Percentiles rank a stretch among this genome's conserved stretches.
These are phyloP conservation scores for Lentinula edodes DNA, from an alignment of 768 basidiomycete genomes.

Conservation along the genomic window DNA sequence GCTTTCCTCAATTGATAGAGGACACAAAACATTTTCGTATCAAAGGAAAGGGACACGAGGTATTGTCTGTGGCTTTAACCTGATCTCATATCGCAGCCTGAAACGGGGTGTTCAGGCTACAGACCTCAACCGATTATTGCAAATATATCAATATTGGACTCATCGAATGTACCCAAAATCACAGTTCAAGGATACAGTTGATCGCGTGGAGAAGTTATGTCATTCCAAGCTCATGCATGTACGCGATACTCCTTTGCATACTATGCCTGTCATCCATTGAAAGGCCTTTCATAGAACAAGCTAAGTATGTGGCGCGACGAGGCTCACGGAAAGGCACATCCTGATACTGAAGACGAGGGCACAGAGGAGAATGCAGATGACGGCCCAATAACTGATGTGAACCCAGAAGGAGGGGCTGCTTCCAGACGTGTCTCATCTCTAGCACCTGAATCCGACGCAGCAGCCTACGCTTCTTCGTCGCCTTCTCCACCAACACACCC, in stretches of 20 bases:
- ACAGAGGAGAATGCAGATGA: slow-evolving; percentile 18
- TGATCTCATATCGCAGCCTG: background rate
- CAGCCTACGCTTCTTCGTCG: slow-evolving; percentile 27
- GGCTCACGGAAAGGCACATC: slow-evolving; percentile 30
- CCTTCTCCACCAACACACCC: slow-evolving; percentile 27
- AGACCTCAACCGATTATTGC: slow-evolving; percentile 77
- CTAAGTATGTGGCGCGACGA: slow-evolving; percentile 79
- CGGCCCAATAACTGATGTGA: slow-evolving; percentile 18
- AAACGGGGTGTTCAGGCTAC: slow-evolving; percentile 42
- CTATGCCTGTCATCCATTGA: background rate
- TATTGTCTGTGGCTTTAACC: slow-evolving; percentile 23
- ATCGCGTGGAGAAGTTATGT: slow-evolving; percentile 83
- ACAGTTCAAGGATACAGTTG: slow-evolving; percentile 81
- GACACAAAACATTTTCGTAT: slow-evolving; percentile 73
- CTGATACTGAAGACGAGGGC: slow-evolving; percentile 17
- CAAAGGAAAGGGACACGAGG: slow-evolving; percentile 92
- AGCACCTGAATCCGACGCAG: slow-evolving; percentile 20
- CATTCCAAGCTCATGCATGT: slow-evolving; percentile 86
- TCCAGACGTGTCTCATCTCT: slow-evolving; percentile 9
- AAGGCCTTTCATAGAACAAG: slow-evolving; percentile 40
- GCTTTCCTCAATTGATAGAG: slow-evolving; percentile 77
- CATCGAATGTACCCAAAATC: slow-evolving; percentile 89
- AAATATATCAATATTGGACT: slow-evolving; percentile 91
- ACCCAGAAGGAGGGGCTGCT: slow-evolving; percentile 7
- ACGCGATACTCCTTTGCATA: slow-evolving; percentile 17